phyloP scores from a whole-genome alignment of 805 yeast genomes.

The Cephaloascus albidus region DNA sequence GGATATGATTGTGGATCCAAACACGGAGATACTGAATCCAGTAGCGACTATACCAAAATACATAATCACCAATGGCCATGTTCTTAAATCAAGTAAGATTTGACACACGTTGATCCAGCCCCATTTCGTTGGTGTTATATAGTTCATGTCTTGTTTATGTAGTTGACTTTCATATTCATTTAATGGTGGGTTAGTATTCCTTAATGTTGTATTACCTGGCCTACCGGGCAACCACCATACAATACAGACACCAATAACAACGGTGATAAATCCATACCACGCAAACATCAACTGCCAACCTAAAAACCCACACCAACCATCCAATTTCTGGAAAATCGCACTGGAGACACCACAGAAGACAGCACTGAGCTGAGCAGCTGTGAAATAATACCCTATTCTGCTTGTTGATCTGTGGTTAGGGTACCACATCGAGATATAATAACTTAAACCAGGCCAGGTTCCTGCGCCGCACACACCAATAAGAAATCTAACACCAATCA shows the following conservation, averaged over 20 bases:
- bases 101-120: slow-evolving; percentile 48
- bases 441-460: slow-evolving; percentile 86
- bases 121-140: slow-evolving; percentile 35
- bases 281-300: slow-evolving; percentile 89
- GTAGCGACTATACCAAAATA: slow-evolving; percentile 90
- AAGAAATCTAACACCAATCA: slow-evolving; percentile 63
- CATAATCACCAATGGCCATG: slow-evolving; percentile 81
- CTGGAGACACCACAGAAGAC: slow-evolving; percentile 82
- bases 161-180: slow-evolving; percentile 37
- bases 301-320: slow-evolving; percentile 56
- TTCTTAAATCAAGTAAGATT: slow-evolving; percentile 51
- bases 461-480: slow-evolving; percentile 79
- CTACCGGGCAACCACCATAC: slow-evolving; percentile 86
- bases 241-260: slow-evolving; percentile 51
- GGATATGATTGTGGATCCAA: slow-evolving; percentile 69
- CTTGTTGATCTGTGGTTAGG: slow-evolving; percentile 69
- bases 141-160: slow-evolving; percentile 53
- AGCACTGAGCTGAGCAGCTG: slow-evolving; percentile 88
- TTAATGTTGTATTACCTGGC: slow-evolving; percentile 27
- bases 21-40: slow-evolving; percentile 80
- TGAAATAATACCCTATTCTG: slow-evolving; percentile 81
- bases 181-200: slow-evolving; percentile 29
- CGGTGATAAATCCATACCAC: slow-evolving; percentile 64
- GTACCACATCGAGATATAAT: slow-evolving; percentile 77
- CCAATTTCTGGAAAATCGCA: slow-evolving; percentile 84